Evolutionary conservation across 1,284 basidiomycete genomes (phyloP).

Genomic region (Stygiomarasmius scandens): DNA sequence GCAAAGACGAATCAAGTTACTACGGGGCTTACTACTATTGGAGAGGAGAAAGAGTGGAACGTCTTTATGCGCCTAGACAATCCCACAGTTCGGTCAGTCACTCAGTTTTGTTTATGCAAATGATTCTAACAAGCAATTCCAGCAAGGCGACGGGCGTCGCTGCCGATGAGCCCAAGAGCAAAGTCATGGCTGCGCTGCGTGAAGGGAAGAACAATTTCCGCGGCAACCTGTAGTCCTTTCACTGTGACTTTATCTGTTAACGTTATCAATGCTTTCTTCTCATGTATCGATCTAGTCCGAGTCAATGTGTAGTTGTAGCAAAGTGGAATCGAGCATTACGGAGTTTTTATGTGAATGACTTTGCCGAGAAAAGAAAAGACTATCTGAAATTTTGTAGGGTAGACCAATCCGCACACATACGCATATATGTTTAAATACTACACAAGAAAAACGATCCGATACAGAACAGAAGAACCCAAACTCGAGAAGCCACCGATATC

Average conservation of each 20-base stretch:
- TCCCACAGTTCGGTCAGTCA: constrained; percentile 58
- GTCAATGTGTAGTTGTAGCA: background rate
- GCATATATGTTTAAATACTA: background rate
- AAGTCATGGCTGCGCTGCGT: constrained; percentile 75
- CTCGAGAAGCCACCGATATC: too few species aligned
- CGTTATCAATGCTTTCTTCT: background rate
- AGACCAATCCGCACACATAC: too few species aligned
- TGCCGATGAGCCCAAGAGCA: constrained; percentile 47
- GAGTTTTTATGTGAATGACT: background rate
- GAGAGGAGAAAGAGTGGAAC: constrained; percentile 86
- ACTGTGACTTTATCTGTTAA: too few species aligned
- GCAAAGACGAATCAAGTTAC: constrained; percentile 58
- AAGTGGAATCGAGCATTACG: background rate
- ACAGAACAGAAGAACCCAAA: background rate
- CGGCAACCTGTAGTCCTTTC: constrained; percentile 31
- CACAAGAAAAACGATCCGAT: background rate
- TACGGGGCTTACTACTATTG: constrained; percentile 81
- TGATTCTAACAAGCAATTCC: constrained; percentile 6
- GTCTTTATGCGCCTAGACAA: constrained; percentile 76
- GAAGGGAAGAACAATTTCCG: constrained; percentile 84
- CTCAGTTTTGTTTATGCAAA: background rate
- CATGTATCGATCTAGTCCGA: too few species aligned
- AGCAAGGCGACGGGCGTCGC: constrained; percentile 52
- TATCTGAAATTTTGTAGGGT: background rate
- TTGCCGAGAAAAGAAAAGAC: background rate